Conservation (phyloP, 805 yeast genomes). For the Dipodascopsis uninucleata region DNA sequence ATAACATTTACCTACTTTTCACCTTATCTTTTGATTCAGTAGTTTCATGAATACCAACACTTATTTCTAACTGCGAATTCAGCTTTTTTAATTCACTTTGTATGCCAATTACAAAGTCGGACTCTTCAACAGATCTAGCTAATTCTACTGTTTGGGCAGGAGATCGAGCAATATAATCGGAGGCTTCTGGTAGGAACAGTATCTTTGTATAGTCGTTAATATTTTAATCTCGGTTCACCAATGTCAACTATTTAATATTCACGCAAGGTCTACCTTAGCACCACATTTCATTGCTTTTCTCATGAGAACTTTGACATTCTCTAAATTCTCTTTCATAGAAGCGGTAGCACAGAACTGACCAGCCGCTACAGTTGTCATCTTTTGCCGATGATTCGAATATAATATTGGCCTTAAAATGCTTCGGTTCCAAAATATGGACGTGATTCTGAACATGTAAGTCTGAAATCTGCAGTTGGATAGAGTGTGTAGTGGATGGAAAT, state of each 20-base stretch:
- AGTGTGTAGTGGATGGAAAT: too few species aligned
- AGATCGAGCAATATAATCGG: constrained; percentile 76
- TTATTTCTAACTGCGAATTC: constrained; percentile 50
- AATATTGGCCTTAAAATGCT: too few species aligned
- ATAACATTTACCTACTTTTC: constrained; percentile 38
- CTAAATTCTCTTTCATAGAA: constrained; percentile 55
- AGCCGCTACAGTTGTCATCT: constrained; percentile 67
- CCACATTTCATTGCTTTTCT: constrained; percentile 57
- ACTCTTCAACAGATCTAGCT: constrained; percentile 46
- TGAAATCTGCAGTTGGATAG: too few species aligned
- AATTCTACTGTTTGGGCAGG: constrained; percentile 61
- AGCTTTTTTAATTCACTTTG: constrained; percentile 46
- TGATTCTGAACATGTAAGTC: too few species aligned
- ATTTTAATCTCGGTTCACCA: background rate
- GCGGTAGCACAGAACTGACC: constrained; percentile 83
- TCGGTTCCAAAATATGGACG: too few species aligned
- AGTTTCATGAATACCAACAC: constrained; percentile 90
- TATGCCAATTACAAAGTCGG: constrained; percentile 45
- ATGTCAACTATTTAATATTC: background rate
- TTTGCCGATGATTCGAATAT: too few species aligned
- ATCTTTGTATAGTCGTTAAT: constrained; percentile 2
- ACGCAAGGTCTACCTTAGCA: constrained; percentile 46
- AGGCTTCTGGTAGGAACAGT: constrained; percentile 87
- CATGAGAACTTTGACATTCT: constrained; percentile 56
- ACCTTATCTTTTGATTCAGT: constrained; percentile 47